phyloP scores from a whole-genome alignment of 2,329 filamentous ascomycete genomes.

The Penicillium psychrosexuale region DNA sequence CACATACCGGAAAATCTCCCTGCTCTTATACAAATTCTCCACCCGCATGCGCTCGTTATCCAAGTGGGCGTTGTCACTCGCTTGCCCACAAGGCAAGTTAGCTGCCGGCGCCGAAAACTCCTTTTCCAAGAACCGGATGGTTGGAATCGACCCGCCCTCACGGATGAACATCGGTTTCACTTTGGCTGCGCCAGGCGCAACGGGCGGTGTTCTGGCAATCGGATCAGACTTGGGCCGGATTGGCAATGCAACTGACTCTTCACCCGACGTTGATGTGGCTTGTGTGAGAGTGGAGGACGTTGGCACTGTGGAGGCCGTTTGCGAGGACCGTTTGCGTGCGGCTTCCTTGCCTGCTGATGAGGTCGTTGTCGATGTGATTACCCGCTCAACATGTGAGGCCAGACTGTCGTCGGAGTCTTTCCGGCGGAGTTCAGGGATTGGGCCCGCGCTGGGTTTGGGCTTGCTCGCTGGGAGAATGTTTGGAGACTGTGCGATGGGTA shows the following conservation, averaged over 20 bases:
- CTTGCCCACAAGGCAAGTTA: conserved; percentile 90
- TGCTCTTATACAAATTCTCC: conserved; percentile 82
- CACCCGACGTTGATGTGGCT: conserved; percentile 15
- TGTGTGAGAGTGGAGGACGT: conserved; percentile 43
- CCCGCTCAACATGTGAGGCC: conserved; percentile 39
- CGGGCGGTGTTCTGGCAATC: not conserved
- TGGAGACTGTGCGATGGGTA: conserved; percentile 24
- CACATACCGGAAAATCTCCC: conserved; percentile 84
- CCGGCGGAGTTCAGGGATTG: conserved; percentile 26
- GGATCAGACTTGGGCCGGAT: conserved; percentile 10
- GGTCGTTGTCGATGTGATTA: conserved; percentile 39
- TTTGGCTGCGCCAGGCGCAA: not conserved
- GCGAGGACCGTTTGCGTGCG: conserved; percentile 27
- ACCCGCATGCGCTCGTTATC: conserved; percentile 92
- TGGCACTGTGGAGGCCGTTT: conserved; percentile 28
- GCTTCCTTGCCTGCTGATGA: conserved; percentile 31
- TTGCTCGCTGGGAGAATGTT: conserved; percentile 11
- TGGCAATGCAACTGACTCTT: conserved; percentile 12
- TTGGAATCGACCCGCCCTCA: conserved; percentile 92
- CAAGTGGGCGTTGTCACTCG: conserved; percentile 88
- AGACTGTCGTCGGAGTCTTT: conserved; percentile 40
- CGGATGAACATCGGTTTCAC: conserved; percentile 77
- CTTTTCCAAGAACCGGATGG: conserved; percentile 90
- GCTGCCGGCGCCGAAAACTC: conserved; percentile 88
- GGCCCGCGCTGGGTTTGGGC: conserved; percentile 13